Conservation (phyloP, 179 eudicot genomes). For the Spinacia oleracea region DNA sequence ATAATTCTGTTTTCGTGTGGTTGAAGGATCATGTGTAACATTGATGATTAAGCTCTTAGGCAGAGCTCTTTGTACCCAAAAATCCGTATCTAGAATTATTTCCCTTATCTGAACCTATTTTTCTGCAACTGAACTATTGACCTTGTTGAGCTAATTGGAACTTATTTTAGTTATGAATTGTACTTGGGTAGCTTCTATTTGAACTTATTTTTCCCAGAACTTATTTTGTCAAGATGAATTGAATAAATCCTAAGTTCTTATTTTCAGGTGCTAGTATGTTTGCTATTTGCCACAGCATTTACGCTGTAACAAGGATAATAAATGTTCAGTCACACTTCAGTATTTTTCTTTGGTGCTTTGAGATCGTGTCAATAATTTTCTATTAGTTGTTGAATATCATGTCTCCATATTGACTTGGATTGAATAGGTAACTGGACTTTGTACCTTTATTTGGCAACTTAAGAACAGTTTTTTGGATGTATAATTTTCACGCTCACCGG, state of each 20-base stretch:
- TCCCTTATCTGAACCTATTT: not conserved
- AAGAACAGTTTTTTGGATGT: not conserved
- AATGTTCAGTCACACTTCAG: not conserved
- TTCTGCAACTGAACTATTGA: not conserved
- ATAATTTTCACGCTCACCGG: not conserved
- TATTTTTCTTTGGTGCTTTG: not conserved
- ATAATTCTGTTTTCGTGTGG: too few species aligned
- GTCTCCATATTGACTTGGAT: not conserved
- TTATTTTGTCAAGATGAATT: not conserved
- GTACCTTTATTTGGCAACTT: not conserved
- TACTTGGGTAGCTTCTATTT: not conserved
- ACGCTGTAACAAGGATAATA: not conserved
- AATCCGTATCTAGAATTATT: not conserved
- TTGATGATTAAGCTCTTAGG: not conserved
- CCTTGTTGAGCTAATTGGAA: not conserved
- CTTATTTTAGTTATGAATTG: not conserved
- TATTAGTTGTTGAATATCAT: not conserved
- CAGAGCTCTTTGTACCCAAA: not conserved
- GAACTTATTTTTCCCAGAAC: not conserved
- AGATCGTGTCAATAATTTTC: not conserved
- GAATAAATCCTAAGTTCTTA: not conserved
- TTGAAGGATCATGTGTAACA: too few species aligned
- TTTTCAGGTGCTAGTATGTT: not conserved
- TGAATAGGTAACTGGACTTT: not conserved
- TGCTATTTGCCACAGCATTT: not conserved